These are phyloP conservation scores for Mytilinidion resinicola DNA, from an alignment of 495 filamentous ascomycete genomes.

Conservation along the genomic window DNA sequence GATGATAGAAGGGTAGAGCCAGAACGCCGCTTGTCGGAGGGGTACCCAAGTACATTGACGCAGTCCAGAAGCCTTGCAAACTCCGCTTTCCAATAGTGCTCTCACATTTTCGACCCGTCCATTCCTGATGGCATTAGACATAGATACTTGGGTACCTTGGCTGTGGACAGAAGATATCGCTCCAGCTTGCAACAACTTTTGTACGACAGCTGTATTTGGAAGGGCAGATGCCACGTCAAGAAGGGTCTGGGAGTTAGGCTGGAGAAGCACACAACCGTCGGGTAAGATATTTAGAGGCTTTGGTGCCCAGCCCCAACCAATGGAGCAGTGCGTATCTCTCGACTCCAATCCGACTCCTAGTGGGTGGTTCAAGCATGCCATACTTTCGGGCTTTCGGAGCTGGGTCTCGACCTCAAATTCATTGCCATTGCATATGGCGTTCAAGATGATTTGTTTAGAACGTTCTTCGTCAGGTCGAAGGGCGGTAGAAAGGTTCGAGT, in stretches of 20 bases:
- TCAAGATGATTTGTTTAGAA: conserved; percentile 12
- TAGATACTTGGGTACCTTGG: conserved; percentile 16
- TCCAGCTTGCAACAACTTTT: conserved; percentile 12
- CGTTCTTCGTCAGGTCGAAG: conserved; percentile 5
- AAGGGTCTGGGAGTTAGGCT: conserved; percentile 18
- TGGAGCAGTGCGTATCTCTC: conserved; percentile 3
- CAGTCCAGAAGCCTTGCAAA: conserved; percentile 7
- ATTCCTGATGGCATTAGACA: conserved; percentile 26
- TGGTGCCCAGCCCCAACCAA: conserved; percentile 7
- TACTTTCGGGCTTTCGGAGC: background rate
- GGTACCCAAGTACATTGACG: conserved; percentile 12
- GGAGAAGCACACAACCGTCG: conserved; percentile 5
- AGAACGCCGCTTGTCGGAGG: conserved; percentile 19
- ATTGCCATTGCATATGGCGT: conserved; percentile 9
- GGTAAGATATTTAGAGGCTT: background rate
- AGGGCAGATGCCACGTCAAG: conserved; percentile 20
- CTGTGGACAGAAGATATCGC: conserved; percentile 17
- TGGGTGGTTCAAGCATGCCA: conserved; percentile 11
- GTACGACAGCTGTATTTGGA: conserved; percentile 4
- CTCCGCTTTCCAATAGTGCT: conserved; percentile 8
- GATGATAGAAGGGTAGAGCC: conserved; percentile 16
- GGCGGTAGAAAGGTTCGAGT: background rate
- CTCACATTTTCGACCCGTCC: conserved; percentile 11
- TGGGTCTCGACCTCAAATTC: conserved; percentile 9
- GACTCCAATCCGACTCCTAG: conserved; percentile 16